These are phyloP conservation scores for Lanmaoa pseudosensibilis DNA, from an alignment of 768 basidiomycete species.

Conservation along the genomic window DNA sequence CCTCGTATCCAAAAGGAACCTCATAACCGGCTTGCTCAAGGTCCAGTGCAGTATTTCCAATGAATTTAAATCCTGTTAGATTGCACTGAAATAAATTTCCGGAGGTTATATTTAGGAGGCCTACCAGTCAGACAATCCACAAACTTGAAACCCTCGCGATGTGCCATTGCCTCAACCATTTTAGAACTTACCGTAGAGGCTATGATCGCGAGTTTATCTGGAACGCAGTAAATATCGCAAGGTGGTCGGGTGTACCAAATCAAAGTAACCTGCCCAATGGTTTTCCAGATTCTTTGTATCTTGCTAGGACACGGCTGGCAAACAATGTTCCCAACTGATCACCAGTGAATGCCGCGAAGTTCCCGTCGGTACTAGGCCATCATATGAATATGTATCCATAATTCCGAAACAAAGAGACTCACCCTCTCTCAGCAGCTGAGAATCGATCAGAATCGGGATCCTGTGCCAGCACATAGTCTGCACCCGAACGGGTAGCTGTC, in stretches of 20 bases:
- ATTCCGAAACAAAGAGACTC: conserved; percentile 11
- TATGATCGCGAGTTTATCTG: conserved; percentile 75
- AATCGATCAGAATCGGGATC: conserved; percentile 90
- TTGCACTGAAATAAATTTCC: not conserved
- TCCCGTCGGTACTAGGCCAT: conserved; percentile 37
- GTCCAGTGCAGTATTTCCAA: conserved; percentile 77
- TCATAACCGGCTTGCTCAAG: conserved; percentile 67
- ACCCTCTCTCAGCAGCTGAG: conserved; percentile 72
- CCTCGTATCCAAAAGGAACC: conserved; percentile 84
- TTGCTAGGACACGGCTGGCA: conserved; percentile 45
- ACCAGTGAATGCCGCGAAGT: conserved; percentile 76
- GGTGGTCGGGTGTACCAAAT: conserved; percentile 38
- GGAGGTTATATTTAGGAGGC: not conserved
- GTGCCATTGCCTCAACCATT: conserved; percentile 80
- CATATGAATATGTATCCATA: conserved; percentile 1
- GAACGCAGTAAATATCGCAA: conserved; percentile 35
- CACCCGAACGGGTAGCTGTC: conserved; percentile 54
- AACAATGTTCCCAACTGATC: conserved; percentile 75
- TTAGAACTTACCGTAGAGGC: conserved; percentile 90
- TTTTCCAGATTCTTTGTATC: conserved; percentile 47
- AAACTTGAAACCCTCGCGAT: conserved; percentile 77
- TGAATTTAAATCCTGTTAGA: conserved; percentile 80
- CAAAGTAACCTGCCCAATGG: conserved; percentile 38
- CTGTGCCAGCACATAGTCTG: conserved; percentile 76
- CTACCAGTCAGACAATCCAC: conserved; percentile 82